phyloP scores from a whole-genome alignment of 257 asterid genomes.

The Echium plantagineum region DNA sequence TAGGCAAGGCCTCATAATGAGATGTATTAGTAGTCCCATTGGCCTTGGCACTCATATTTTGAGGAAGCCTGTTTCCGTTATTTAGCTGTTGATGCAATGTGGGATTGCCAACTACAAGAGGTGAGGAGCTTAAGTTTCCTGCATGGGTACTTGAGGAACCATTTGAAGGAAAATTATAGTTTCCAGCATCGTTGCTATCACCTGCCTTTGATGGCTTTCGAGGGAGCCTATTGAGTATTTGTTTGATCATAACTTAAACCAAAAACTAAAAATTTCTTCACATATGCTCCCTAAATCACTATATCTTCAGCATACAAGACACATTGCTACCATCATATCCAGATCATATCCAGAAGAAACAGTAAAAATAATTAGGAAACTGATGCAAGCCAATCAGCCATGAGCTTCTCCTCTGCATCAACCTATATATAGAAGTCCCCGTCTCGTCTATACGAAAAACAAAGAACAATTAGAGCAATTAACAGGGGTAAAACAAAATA shows the following conservation, averaged over 20 bases:
- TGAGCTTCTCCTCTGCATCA: slow-evolving; percentile 13
- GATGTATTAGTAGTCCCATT: slow-evolving; percentile 34
- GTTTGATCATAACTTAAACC: slow-evolving; percentile 47
- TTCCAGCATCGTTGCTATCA: slow-evolving; percentile 56
- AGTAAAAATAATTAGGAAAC: slow-evolving; percentile 5
- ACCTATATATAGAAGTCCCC: slow-evolving; percentile 11
- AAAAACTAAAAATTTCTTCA: slow-evolving; percentile 20
- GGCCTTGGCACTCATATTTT: slow-evolving; percentile 15
- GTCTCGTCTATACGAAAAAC: slow-evolving; percentile 25
- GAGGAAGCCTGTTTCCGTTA: slow-evolving; percentile 24
- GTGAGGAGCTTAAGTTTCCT: slow-evolving; percentile 16
- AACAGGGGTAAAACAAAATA: slow-evolving; percentile 2
- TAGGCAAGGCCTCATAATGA: slow-evolving; percentile 44
- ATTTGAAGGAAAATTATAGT: slow-evolving; percentile 30
- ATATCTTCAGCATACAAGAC: slow-evolving; percentile 1
- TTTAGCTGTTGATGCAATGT: slow-evolving; percentile 14
- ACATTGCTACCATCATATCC: background rate
- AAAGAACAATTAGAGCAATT: slow-evolving; percentile 4
- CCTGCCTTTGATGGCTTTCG: slow-evolving; percentile 49
- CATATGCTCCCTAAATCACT: slow-evolving; percentile 7
- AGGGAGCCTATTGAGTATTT: slow-evolving; percentile 63
- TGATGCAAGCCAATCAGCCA: slow-evolving; percentile 8
- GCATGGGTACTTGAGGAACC: slow-evolving; percentile 22
- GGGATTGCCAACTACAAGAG: slow-evolving; percentile 23
- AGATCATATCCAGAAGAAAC: background rate